Evolutionary conservation across 805 yeast species (phyloP).

Genomic region (Myxozyma neotropica): DNA sequence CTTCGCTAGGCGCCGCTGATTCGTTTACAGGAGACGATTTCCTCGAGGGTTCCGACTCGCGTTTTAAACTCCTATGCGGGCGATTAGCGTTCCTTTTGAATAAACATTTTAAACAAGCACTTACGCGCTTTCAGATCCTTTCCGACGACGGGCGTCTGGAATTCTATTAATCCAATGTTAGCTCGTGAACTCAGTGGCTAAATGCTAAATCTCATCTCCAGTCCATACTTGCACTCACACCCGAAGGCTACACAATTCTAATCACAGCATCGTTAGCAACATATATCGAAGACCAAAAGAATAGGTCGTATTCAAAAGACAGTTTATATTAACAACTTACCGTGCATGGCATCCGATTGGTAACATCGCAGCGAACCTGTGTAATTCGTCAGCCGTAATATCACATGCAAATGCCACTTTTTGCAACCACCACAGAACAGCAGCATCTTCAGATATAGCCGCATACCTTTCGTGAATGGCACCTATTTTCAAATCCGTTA

Average conservation of each 20-base stretch:
- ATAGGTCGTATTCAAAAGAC: neutral
- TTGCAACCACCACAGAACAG: no score
- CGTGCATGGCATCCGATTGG: slow-evolving; percentile 59
- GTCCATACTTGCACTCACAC: slow-evolving; percentile 31
- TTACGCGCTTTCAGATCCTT: slow-evolving; percentile 79
- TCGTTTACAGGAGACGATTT: neutral
- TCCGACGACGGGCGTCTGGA: slow-evolving; percentile 64
- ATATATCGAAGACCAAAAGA: neutral
- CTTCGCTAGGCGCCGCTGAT: neutral
- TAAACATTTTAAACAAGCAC: slow-evolving; percentile 38
- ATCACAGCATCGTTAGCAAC: neutral
- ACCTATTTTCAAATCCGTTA: no score
- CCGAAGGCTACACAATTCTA: slow-evolving; percentile 42
- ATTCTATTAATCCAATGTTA: no score
- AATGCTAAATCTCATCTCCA: no score
- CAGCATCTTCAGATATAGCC: no score
- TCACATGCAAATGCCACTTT: no score
- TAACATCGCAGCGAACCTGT: slow-evolving; percentile 53
- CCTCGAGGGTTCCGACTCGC: neutral
- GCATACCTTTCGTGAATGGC: slow-evolving; percentile 35
- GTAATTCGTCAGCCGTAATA: neutral
- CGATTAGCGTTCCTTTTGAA: neutral
- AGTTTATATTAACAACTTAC: slow-evolving; percentile 31
- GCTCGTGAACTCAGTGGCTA: no score
- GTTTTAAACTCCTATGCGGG: neutral